Evolutionary conservation across 2,329 filamentous ascomycete species (phyloP), one percentile per base, ranked within the genome.

Genomic region (Fusarium circinatum): DNA sequence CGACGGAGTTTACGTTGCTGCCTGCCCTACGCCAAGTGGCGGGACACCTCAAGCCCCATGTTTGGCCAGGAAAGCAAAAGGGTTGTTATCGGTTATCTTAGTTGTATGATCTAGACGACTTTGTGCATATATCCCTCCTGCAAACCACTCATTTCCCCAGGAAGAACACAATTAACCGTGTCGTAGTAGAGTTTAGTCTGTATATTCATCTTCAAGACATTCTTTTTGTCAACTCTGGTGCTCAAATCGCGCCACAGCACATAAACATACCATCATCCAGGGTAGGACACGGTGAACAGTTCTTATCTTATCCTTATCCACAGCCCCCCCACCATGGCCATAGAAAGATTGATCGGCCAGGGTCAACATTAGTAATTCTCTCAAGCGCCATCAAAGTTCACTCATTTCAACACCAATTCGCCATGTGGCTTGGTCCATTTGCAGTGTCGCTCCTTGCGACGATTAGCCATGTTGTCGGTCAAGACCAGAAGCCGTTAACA

Each of bases 151-250:
- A 14, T 14, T 22, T 9, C 1, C 20, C 20, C 4, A 8, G 13
- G 13, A 41, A 22, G 1, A 41, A 14, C 20, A 22, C 0, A 41
- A 41, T 8, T 6, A 22, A 0, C 6, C 8, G 6, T 8, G 8
- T 41, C 1, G 6, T 3, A 15, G 0, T 11, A 20, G 3, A 51
- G 17, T 6, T 7, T 2, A 3, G 2, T 6, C 0, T 15, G 2
- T 0, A 8, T 24, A 0, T 24, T 14, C 0, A 6, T 11, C 8
- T 6, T 11, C 3, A 20, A 6, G 5, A 11, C 0, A 20, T 26
- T 26, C 9, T 15, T 20, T 4, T 20, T 24, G 5, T n/a, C 8
- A 15, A 24, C 22, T 28, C 13, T 12, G 5, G 3, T 8, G 9
- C 30, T 34, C 2, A 28, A 26, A 28, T 47, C 24, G 8, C 12